Percentiles rank a stretch among this genome's conserved stretches.
Conservation (phyloP, 2,329 filamentous ascomycete genomes). For the Apiospora saccharicola region DNA sequence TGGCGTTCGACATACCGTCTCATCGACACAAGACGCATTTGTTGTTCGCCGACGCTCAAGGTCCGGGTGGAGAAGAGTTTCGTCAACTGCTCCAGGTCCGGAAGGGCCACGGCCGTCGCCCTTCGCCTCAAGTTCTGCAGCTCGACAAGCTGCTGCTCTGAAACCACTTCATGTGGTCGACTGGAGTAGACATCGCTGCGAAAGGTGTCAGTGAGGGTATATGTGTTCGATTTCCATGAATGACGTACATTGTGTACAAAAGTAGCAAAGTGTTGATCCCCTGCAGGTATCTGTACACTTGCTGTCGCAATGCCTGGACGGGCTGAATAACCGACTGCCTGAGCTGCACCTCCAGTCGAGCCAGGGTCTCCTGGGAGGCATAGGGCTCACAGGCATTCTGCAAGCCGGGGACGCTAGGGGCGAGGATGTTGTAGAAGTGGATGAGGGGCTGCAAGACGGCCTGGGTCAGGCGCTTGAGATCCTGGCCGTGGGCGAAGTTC, state of each 20-base stretch:
- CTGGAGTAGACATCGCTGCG: background rate
- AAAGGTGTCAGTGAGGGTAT: background rate
- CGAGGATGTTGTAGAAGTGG: too few relatives aligned
- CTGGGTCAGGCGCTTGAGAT: too few relatives aligned
- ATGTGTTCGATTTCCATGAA: background rate
- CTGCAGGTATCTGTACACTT: background rate
- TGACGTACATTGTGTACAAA: background rate
- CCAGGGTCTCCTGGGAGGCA: too few relatives aligned
- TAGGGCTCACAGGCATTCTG: too few relatives aligned
- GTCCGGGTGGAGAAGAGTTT: background rate
- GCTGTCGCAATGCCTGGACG: background rate
- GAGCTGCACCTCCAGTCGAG: too few relatives aligned
- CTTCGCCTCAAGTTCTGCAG: background rate
- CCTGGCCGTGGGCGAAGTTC: background rate
- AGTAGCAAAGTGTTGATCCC: background rate
- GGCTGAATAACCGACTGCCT: too few relatives aligned
- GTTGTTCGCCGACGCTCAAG: background rate
- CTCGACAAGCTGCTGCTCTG: background rate
- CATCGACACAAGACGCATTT: background rate
- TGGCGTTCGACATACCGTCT: background rate
- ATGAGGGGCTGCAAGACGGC: too few relatives aligned
- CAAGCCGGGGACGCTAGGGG: too few relatives aligned
- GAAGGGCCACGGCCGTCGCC: background rate
- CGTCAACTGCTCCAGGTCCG: background rate
- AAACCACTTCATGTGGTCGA: background rate